Percentiles rank a stretch among this genome's conserved stretches.
Evolutionary conservation across 106 monocot genomes (phyloP).

Genomic region (Gastrodia elata): DNA sequence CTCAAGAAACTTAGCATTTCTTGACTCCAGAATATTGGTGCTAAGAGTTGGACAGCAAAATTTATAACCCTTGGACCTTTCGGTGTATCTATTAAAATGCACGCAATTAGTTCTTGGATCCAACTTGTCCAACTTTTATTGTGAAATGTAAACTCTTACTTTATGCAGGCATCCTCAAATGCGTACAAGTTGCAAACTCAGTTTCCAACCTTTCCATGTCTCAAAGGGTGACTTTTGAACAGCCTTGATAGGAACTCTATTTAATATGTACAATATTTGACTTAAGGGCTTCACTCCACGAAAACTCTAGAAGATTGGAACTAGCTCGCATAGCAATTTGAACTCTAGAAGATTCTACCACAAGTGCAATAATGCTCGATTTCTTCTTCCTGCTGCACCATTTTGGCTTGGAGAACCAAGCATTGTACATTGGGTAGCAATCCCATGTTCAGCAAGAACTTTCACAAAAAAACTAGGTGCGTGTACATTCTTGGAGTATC

Average conservation of each 20-base stretch:
- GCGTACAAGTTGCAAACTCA: background rate
- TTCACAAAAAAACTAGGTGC: background rate
- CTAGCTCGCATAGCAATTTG: background rate
- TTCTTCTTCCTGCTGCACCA: constrained; percentile 10
- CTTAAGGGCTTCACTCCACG: constrained; percentile 2
- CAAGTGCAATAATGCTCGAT: constrained; percentile 10
- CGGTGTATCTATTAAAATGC: background rate
- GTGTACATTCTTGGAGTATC: constrained; percentile 2
- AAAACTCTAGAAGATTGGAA: constrained; percentile 2
- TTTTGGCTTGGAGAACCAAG: background rate
- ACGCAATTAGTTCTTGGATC: background rate
- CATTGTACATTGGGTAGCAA: constrained; percentile 2
- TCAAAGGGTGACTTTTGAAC: background rate
- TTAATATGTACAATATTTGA: background rate
- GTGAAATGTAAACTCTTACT: background rate
- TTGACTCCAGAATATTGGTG: background rate
- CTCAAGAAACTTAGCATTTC: constrained; percentile 9
- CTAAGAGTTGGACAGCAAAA: background rate
- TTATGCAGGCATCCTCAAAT: background rate
- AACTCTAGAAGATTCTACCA: no score
- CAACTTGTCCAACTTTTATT: constrained; percentile 1
- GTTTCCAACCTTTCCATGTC: background rate
- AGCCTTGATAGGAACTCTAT: background rate
- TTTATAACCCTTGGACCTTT: background rate
- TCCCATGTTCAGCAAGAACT: background rate